A percentile compares a stretch with the other conserved stretches of the same genome.
These are phyloP conservation scores for Ilyonectria robusta DNA, from an alignment of 2,329 filamentous ascomycete genomes.

Conservation along the genomic window DNA sequence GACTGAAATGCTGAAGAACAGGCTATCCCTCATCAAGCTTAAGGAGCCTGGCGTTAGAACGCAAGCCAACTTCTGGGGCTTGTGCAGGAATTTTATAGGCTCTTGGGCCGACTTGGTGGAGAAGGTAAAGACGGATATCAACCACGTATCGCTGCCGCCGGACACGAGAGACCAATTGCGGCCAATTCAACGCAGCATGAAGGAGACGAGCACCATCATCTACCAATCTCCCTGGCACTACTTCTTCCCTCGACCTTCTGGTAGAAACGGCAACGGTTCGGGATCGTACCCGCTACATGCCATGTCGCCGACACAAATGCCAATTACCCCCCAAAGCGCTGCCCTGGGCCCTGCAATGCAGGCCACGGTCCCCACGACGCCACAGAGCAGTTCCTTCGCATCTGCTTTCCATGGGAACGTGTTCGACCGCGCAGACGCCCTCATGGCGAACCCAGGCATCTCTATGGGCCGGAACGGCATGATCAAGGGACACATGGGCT, in stretches of 20 bases:
- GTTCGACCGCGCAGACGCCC: conserved; percentile 72
- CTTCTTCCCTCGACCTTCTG: conserved; percentile 48
- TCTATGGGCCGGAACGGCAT: conserved; percentile 69
- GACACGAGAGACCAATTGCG: conserved; percentile 83
- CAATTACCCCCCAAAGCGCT: conserved; percentile 90
- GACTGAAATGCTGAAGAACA: conserved; percentile 78
- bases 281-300: conserved; percentile 43
- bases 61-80: conserved; percentile 73
- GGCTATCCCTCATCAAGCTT: conserved; percentile 85
- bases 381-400: conserved; percentile 70
- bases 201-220: conserved; percentile 83
- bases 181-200: conserved; percentile 86
- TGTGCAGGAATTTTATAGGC: conserved; percentile 82
- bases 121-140: conserved; percentile 70
- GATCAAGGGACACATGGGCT: conserved; percentile 57
- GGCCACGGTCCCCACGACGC: conserved; percentile 85
- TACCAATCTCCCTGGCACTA: conserved; percentile 71
- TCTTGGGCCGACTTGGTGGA: conserved; percentile 78
- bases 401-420: conserved; percentile 69
- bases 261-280: conserved; percentile 35
- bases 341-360: conserved; percentile 91
- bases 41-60: conserved; percentile 85
- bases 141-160: conserved; percentile 66
- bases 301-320: conserved; percentile 58
- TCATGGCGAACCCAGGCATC: conserved; percentile 71